Base-by-base conservation (phyloP, 2,329 filamentous ascomycete species). In the Venturia pyrina region DNA sequence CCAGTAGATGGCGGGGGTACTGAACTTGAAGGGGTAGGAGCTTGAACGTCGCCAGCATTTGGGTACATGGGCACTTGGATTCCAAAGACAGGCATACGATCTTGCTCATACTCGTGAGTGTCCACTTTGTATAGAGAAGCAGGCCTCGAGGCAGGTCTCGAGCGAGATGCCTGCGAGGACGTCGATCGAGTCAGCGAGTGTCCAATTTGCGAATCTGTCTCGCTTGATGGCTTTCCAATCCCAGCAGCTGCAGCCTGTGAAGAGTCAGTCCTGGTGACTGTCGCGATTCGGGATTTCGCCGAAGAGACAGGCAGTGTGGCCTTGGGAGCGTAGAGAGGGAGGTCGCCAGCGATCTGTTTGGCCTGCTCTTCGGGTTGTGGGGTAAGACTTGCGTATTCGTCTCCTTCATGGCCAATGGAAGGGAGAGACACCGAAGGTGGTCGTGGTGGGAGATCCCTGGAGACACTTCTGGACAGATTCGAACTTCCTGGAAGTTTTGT, bases 21-120 rank as follows among this genome's bases (percentile, higher is more conserved):
- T 67, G 77, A 79, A 10, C 87, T 88, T 2, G 87, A 85, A 1
- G 93, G 92, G 1, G 93, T 95, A 2, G 95, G 95, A 17, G 95
- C 95, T 78, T 99, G 95, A 11, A 98, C 95, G 74, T 98, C 93
- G 68, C 95, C 95, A 56, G 95, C 90, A 74, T 95, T 86, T 64
- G 88, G 89, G 74, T 95, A 89, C 90, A 99, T 95, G 62, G 95
- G 95, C 48, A 99, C 93, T 73, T 93, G 89, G 72, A 90, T 86
- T 61, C 93, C 93, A 70, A 97, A 95, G 74, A 96, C 90, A 1
- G 93, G 93, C 71, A 97, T 96, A 28, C 93, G 93, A 65, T 92
- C 87, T 69, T 95, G 90, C 59, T 93, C 89, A 15, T 32, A 40
- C 28, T 64, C 63, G 40, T 63, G 40, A 3, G 65, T 66, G 21